Conservation (phyloP, 2,329 filamentous ascomycete species). For the Emericellopsis cladophorae region DNA sequence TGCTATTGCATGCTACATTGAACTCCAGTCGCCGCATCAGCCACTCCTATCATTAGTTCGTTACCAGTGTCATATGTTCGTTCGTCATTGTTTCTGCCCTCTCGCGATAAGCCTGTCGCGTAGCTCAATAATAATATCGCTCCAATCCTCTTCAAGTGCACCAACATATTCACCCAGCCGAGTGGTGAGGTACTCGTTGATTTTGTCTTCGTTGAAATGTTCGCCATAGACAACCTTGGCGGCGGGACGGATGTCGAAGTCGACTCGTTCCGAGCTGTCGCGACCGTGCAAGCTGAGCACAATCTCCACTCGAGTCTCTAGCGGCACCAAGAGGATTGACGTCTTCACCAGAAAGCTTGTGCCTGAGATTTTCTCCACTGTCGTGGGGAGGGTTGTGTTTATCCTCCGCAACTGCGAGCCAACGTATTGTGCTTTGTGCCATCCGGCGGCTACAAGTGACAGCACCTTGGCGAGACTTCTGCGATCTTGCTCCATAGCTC, state of each 20-base stretch:
- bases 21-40: no score
- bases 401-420: slow-evolving; percentile 49
- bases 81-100: slow-evolving; percentile 27
- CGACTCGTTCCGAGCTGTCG: slow-evolving; percentile 27
- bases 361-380: slow-evolving; percentile 50
- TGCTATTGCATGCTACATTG: no score
- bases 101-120: slow-evolving; percentile 41
- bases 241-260: slow-evolving; percentile 37
- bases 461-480: slow-evolving; percentile 48
- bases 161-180: slow-evolving; percentile 30
- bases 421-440: slow-evolving; percentile 51
- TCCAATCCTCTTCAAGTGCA: slow-evolving; percentile 32
- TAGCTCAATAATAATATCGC: slow-evolving; percentile 40
- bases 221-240: slow-evolving; percentile 66
- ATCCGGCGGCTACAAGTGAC: slow-evolving; percentile 43
- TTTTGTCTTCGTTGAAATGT: slow-evolving; percentile 61
- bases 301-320: slow-evolving; percentile 59
- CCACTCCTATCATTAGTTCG: no score
- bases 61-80: no score
- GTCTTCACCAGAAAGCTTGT: slow-evolving; percentile 48
- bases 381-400: slow-evolving; percentile 51
- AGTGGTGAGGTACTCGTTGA: slow-evolving; percentile 55
- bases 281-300: slow-evolving; percentile 39
- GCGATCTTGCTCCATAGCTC: slow-evolving; percentile 43
- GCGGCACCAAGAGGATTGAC: slow-evolving; percentile 47